Conservation (phyloP, 2,329 filamentous ascomycete genomes). For the Colletotrichum graminicola region DNA sequence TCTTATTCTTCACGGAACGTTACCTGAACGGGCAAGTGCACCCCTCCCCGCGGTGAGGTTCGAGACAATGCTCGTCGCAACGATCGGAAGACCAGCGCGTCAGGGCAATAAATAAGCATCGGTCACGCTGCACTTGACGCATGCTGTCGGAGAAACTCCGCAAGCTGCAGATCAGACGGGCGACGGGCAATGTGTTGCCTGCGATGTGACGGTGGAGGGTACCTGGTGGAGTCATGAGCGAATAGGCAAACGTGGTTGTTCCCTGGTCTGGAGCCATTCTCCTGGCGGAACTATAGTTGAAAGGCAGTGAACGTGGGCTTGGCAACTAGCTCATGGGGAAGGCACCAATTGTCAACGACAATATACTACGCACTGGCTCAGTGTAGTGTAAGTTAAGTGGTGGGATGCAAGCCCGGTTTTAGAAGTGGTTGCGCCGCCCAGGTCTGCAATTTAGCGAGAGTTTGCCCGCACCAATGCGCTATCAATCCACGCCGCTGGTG, state of each 20-base stretch:
- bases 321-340: not conserved
- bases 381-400: not conserved
- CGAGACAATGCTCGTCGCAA: slow-evolving; percentile 33
- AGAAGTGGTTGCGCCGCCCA: slow-evolving; percentile 7
- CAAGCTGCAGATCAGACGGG: slow-evolving; percentile 28
- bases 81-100: not conserved
- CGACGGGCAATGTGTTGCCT: not conserved
- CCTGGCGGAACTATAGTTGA: not conserved
- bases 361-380: slow-evolving; percentile 4
- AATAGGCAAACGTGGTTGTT: slow-evolving; percentile 1
- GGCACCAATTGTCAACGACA: not conserved
- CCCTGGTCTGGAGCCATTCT: not conserved
- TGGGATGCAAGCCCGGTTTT: not conserved
- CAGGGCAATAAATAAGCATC: not conserved
- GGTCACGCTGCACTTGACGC: not conserved
- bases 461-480: slow-evolving; percentile 29
- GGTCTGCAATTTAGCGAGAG: slow-evolving; percentile 38
- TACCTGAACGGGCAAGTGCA: not conserved
- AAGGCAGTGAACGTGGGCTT: not conserved
- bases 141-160: slow-evolving; percentile 37
- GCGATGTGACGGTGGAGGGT: not conserved
- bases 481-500: not conserved
- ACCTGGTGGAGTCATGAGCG: not conserved
- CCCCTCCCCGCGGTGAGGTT: not conserved
- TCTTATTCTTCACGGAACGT: not conserved